These are phyloP conservation scores for Ophiostoma quercus DNA, from an alignment of 2,329 filamentous ascomycete genomes.

Conservation along the genomic window DNA sequence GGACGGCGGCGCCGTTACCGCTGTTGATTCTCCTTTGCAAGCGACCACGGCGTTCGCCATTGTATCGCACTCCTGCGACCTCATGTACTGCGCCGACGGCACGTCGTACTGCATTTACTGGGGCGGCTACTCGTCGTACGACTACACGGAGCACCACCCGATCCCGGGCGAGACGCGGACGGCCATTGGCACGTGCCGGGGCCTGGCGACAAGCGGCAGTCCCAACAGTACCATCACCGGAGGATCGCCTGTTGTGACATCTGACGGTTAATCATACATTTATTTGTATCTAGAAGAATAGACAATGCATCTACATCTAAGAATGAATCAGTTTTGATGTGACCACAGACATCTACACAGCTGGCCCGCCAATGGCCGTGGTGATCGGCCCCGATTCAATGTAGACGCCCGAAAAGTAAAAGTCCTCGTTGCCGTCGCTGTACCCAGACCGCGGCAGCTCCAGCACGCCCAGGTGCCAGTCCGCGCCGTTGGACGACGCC, in stretches of 20 bases:
- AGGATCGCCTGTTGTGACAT: neutral
- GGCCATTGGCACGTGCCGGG: conserved; percentile 22
- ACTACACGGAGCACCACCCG: conserved; percentile 22
- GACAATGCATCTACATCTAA: neutral
- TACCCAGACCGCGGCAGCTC: conserved; percentile 56
- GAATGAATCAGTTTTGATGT: too few relatives aligned
- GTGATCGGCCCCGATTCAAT: conserved; percentile 52
- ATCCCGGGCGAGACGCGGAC: conserved; percentile 27
- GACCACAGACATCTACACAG: neutral
- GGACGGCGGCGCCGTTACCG: conserved; percentile 7
- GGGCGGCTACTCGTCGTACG: conserved; percentile 27
- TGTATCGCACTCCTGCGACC: conserved; percentile 23
- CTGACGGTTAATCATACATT: too few relatives aligned
- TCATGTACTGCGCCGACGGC: conserved; percentile 26
- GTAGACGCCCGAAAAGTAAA: conserved; percentile 68
- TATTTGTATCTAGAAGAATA: neutral
- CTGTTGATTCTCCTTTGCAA: neutral
- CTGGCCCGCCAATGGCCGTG: conserved; percentile 29
- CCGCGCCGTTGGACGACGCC: conserved; percentile 61
- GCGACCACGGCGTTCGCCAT: neutral
- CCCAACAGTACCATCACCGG: conserved; percentile 12
- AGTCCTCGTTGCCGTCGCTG: conserved; percentile 55
- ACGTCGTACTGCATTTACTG: conserved; percentile 28
- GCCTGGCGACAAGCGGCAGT: neutral
- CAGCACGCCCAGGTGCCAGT: conserved; percentile 68